Evolutionary conservation across 2,329 filamentous ascomycete species (phyloP), one percentile per base, ranked within the genome.

Genomic region (Alternaria rosae): DNA sequence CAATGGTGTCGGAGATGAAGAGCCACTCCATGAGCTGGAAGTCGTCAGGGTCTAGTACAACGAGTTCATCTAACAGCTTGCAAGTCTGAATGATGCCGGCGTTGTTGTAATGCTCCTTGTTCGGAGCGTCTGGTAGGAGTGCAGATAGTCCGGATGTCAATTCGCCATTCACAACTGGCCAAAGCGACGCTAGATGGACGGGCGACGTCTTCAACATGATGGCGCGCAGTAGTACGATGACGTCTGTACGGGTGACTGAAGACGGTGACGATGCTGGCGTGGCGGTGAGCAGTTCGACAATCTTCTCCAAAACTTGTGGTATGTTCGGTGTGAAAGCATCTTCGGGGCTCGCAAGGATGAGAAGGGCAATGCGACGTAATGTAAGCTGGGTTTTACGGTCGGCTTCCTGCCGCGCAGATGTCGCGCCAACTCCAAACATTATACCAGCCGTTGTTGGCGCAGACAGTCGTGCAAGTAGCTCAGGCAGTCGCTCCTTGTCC

Each of bases 11-110:
- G 2, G 93, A 97, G 57, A 99, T 90, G 78, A 97, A 99, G 5
- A 98, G 87, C 95, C 95, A 99, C 82, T 97, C 93, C 73, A 97
- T 91, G n/a, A 98, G 87, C 79, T 98, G 95, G 80, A 98, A 99
- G 77, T 99, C 95, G 70, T 99, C 95, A 0, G 94, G 94, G 5
- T 92, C 91, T 8, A 94, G 85, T 44, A 93, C 90, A 13, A 98
- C 86, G n/a, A 99, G 84, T 20, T 93, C 84, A 74, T 99, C 95
- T 4, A 99, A 86, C 4, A 99, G 85, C 76, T 98, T 99, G 81
- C 94, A 97, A 0, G 93, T 94, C 78, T 99, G 94, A 4, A 99
- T 82, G 15, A 97, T 83, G 3, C 91, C 89, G 3, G 88, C 82
- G 68, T 92, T 91, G 73, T 88, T 92, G 80, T 93, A 97, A 11